Percentiles rank a stretch among this genome's conserved stretches.
phyloP scores from a whole-genome alignment of 2,329 filamentous ascomycete species.

The Stemphylium vesicarium region DNA sequence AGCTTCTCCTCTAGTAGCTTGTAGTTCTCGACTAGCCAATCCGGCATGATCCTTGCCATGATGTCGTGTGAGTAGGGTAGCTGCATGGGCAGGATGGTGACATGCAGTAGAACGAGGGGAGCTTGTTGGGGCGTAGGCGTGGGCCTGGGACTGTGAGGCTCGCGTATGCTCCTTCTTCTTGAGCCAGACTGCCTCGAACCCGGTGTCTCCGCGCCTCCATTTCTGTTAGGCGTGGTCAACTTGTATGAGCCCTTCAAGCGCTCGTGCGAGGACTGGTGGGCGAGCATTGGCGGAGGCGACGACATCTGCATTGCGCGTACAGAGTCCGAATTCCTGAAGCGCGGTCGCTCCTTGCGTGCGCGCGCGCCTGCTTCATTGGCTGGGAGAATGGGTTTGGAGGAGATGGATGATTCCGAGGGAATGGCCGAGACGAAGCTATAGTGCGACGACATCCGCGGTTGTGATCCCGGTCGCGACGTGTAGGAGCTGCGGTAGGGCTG shows the following conservation, averaged over 20 bases:
- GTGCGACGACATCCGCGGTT: conserved; percentile 37
- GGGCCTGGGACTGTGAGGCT: conserved; percentile 36
- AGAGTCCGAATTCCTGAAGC: conserved; percentile 73
- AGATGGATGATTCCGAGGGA: conserved; percentile 47
- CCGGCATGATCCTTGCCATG: conserved; percentile 60
- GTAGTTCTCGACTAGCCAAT: conserved; percentile 64
- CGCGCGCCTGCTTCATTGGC: conserved; percentile 41
- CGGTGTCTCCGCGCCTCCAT: conserved; percentile 38
- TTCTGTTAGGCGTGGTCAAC: conserved; percentile 41
- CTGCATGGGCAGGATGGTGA: conserved; percentile 74
- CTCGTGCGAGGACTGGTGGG: conserved; percentile 39
- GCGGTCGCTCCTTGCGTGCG: conserved; percentile 65
- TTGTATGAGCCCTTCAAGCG: conserved; percentile 42
- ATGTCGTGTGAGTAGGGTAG: conserved; percentile 63
- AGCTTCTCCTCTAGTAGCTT: conserved; percentile 72
- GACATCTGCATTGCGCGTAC: conserved; percentile 75
- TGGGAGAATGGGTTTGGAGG: conserved; percentile 39
- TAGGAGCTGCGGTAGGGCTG: conserved; percentile 43
- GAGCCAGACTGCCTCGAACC: conserved; percentile 40
- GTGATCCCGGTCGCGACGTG: conserved; percentile 35
- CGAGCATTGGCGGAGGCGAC: conserved; percentile 56
- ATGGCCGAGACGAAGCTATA: conserved; percentile 47
- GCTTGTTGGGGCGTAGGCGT: conserved; percentile 53
- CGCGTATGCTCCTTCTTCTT: conserved; percentile 34
- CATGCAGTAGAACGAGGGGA: conserved; percentile 79